Percentiles rank a stretch among this genome's conserved stretches.
These are phyloP conservation scores for Mycena metata DNA, from an alignment of 768 basidiomycete genomes.

Conservation along the genomic window DNA sequence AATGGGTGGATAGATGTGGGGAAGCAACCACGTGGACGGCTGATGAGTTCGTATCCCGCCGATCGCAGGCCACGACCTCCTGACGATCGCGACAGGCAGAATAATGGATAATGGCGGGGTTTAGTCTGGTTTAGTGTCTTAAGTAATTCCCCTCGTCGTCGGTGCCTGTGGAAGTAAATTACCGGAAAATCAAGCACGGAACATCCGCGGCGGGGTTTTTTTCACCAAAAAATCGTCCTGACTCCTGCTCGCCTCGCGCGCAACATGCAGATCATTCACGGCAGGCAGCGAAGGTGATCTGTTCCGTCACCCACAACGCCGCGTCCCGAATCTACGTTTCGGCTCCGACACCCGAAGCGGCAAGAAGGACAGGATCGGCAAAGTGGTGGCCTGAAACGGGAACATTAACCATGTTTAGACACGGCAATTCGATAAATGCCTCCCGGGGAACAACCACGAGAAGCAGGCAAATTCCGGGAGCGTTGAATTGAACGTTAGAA, in stretches of 20 bases:
- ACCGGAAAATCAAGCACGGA: slow-evolving; percentile 4
- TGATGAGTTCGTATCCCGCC: slow-evolving; percentile 16
- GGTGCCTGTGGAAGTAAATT: slow-evolving; percentile 3
- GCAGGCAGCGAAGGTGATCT: slow-evolving; percentile 8
- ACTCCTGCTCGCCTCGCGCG: neutral
- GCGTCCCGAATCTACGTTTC: neutral
- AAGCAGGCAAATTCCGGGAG: neutral
- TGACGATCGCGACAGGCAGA: slow-evolving; percentile 9
- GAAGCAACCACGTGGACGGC: slow-evolving; percentile 11
- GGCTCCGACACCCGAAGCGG: neutral
- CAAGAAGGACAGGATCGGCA: slow-evolving; percentile 24
- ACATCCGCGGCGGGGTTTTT: neutral
- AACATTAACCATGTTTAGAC: slow-evolving; percentile 9
- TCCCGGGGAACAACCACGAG: neutral
- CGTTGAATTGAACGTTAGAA: neutral
- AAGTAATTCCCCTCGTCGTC: neutral
- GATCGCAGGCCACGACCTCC: slow-evolving; percentile 20
- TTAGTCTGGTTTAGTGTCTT: too few species aligned
- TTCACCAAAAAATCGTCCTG: too few species aligned
- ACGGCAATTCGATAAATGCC: neutral
- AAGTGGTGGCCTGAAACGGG: slow-evolving; percentile 2
- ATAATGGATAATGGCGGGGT: slow-evolving; percentile 14
- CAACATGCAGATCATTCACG: neutral
- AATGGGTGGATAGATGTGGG: neutral
- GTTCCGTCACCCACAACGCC: neutral